These are phyloP conservation scores for Delonix regia DNA, from an alignment of 306 rosid genomes.

Conservation along the genomic window DNA sequence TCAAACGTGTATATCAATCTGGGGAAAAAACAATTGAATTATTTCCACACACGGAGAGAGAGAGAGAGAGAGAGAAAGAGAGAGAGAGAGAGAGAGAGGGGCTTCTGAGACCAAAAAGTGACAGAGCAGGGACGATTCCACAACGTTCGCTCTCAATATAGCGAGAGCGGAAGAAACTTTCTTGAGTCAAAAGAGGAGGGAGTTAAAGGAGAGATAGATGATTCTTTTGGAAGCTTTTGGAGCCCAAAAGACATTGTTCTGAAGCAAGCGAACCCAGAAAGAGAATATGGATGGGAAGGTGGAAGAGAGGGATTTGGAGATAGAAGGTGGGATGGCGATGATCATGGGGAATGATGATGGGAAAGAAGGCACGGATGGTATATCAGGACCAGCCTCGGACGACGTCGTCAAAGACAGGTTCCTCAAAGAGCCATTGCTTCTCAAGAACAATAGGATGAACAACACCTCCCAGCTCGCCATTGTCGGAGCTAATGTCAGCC, in stretches of 20 bases:
- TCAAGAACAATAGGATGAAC: constrained; percentile 46
- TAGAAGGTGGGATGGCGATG: not conserved
- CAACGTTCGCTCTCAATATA: not conserved
- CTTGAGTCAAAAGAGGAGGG: not conserved
- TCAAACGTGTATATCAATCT: no score
- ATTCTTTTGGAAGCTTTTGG: not conserved
- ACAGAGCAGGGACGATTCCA: not conserved
- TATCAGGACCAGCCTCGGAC: not conserved
- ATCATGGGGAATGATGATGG: not conserved
- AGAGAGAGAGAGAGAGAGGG: not conserved
- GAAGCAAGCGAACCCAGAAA: not conserved
- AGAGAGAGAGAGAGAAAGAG: not conserved
- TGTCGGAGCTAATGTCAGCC: constrained; percentile 71
- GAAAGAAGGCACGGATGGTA: not conserved
- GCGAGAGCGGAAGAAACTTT: no score
- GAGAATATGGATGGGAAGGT: constrained; percentile 8
- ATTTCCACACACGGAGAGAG: not conserved
- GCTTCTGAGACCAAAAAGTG: not conserved
- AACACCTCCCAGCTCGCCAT: constrained; percentile 77
- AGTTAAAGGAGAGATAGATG: not conserved
- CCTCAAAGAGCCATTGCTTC: constrained; percentile 52
- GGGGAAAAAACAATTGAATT: not conserved
- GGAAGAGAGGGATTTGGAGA: constrained; percentile 16
- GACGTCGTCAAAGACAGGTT: constrained; percentile 10
- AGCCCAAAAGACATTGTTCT: not conserved